phyloP scores from a whole-genome alignment of 345 rosid species.

The Aurinia saxatilis region DNA sequence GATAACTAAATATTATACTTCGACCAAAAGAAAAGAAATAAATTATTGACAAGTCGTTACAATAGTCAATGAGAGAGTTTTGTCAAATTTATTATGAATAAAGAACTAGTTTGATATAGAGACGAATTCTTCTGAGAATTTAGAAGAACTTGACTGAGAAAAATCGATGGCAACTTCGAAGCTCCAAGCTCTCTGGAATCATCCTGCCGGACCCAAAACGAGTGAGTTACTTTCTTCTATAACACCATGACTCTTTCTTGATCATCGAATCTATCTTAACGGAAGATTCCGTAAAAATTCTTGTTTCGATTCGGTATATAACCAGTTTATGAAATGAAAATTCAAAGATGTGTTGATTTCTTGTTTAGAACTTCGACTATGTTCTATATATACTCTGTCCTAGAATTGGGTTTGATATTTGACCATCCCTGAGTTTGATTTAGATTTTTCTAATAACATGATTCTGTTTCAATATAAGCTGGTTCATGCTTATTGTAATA shows the following conservation, averaged over 20 bases:
- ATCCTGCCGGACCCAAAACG: conserved; percentile 97
- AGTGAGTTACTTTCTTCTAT: conserved; percentile 37
- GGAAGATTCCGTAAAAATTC: background rate
- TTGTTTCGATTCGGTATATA: background rate
- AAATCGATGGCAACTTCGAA: conserved; percentile 37
- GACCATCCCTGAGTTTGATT: no score
- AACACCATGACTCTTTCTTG: background rate
- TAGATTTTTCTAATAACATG: no score
- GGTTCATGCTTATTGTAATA: background rate
- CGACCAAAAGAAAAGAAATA: no score
- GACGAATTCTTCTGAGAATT: background rate
- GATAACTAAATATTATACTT: no score
- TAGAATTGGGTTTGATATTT: no score
- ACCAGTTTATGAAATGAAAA: background rate
- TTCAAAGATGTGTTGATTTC: no score
- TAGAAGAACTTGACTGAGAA: background rate
- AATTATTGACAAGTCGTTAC: no score
- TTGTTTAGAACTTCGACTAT: no score
- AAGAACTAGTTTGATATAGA: background rate
- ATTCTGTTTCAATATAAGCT: no score
- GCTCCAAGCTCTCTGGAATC: conserved; percentile 96
- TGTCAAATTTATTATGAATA: no score
- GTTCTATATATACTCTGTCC: no score
- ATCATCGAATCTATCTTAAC: background rate
- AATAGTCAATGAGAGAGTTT: no score